Evolutionary conservation across 1,284 basidiomycete species (phyloP), one percentile per base, ranked within the genome.

Genomic region (Trametes polyzona): DNA sequence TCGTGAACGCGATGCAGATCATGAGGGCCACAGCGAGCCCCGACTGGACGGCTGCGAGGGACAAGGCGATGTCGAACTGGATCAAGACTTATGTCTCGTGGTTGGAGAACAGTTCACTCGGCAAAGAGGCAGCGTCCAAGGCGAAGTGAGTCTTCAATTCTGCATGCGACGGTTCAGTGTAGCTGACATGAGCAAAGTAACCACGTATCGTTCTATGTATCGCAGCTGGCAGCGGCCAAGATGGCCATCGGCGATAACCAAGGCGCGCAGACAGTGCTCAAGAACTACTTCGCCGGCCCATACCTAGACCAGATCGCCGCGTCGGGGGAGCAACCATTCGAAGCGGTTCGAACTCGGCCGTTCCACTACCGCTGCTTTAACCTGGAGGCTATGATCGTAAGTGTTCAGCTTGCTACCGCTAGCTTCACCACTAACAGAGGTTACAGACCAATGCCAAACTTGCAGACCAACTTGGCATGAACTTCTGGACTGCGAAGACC

Each of bases 281-380:
- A 77, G 30, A 55, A 69, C 19, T 88, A 80, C 66, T 84, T 84
- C 69, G 63, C 60, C 9, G 68, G 71, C 17, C 69, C 72, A 30
- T 87, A 81, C 66, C 63, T 67, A 50, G 76, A 83, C 50, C 85
- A 87, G 66, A 77, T 87, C 33, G 78, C 78, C 4, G 74, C 71
- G 1, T 78, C 74, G 26, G 85, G 86, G 7, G 84, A 86, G 64
- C 82, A 85, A 69, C 84, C 84, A 1, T 79, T 83, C 47, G 85
- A 89, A 71, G 81, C 83, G 6, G 74, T 71, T 3, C 79, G 86
- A 16, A 85, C 84, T 2, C 75, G 82, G 16, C 83, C 86, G 5
- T 87, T 82, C 65, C 86, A 88, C 66, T 88, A 88, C 65, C 78
- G 82, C 11, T 77, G 79, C 17, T 88, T 85, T 71, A 88, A 88